Percentiles rank a stretch among this genome's conserved stretches.
These are phyloP conservation scores for Saccharomyces paradoxus DNA, from an alignment of 805 yeast species.

Conservation along the genomic window DNA sequence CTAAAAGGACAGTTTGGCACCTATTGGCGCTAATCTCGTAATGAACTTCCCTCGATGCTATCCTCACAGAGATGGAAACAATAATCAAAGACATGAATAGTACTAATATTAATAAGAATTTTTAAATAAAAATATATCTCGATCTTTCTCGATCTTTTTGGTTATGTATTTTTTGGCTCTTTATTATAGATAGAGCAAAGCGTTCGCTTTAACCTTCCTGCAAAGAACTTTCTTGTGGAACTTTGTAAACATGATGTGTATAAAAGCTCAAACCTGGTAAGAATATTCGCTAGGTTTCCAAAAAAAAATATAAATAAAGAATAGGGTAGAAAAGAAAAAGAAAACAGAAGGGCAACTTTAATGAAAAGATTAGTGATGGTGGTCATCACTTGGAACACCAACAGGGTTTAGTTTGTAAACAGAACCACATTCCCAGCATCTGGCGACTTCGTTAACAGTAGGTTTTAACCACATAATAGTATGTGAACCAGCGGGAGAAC, in stretches of 20 bases:
- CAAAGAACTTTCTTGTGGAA: neutral
- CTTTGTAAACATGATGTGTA: neutral
- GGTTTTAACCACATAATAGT: constrained; percentile 88
- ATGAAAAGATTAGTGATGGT: constrained; percentile 18
- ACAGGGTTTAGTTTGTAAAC: constrained; percentile 82
- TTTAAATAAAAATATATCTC: neutral
- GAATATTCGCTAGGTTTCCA: neutral
- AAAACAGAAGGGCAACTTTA: neutral
- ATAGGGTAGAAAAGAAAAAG: too few species aligned
- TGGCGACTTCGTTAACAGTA: constrained; percentile 68
- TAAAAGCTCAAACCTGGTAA: neutral
- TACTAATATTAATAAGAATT: neutral
- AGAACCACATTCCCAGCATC: constrained; percentile 99
- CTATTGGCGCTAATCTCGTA: neutral
- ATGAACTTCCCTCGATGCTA: neutral
- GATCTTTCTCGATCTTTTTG: neutral
- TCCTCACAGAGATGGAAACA: neutral
- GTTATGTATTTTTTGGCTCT: neutral
- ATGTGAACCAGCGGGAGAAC: constrained; percentile 90
- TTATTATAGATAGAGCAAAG: neutral
- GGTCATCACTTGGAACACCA: constrained; percentile 65
- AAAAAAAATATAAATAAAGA: neutral
- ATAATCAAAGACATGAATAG: neutral
- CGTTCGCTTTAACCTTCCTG: neutral
- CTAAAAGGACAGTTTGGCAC: neutral